These are phyloP conservation scores for Fimicolochytrium jonesii DNA, from an alignment of 192 early-diverging fungal species.

Conservation along the genomic window DNA sequence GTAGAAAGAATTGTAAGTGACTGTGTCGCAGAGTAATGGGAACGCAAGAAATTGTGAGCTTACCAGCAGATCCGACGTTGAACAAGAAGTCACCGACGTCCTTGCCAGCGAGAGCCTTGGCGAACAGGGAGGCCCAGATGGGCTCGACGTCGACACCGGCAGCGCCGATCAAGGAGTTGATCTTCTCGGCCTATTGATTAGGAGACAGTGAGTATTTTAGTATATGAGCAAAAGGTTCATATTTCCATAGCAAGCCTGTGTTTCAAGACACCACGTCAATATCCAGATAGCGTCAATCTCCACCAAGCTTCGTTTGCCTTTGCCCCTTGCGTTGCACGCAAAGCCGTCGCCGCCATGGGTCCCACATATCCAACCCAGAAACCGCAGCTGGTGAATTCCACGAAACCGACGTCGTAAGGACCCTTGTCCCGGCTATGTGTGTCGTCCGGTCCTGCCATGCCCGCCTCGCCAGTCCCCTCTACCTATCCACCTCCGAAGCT, in stretches of 20 bases:
- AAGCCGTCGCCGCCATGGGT: no score
- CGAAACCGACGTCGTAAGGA: no score
- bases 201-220: not conserved
- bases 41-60: not conserved
- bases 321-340: no score
- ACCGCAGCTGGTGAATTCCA: no score
- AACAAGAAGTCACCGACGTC: constrained; percentile 83
- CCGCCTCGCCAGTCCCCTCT: no score
- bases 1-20: not conserved
- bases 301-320: no score
- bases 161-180: constrained; percentile 84
- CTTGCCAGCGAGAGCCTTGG: constrained; percentile 96
- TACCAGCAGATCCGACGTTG: constrained; percentile 69
- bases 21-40: not conserved
- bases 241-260: not conserved
- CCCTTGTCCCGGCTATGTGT: no score
- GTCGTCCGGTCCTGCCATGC: no score
- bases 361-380: no score
- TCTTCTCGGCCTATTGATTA: constrained; percentile 77
- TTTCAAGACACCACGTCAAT: not conserved
- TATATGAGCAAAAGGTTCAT: not conserved
- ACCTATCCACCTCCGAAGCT: no score
- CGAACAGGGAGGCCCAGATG: constrained; percentile 94
- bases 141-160: constrained; percentile 88
- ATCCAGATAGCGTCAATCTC: no score